These are phyloP conservation scores for Nepenthes alata DNA, from an alignment of 179 eudicot species.

Conservation along the genomic window DNA sequence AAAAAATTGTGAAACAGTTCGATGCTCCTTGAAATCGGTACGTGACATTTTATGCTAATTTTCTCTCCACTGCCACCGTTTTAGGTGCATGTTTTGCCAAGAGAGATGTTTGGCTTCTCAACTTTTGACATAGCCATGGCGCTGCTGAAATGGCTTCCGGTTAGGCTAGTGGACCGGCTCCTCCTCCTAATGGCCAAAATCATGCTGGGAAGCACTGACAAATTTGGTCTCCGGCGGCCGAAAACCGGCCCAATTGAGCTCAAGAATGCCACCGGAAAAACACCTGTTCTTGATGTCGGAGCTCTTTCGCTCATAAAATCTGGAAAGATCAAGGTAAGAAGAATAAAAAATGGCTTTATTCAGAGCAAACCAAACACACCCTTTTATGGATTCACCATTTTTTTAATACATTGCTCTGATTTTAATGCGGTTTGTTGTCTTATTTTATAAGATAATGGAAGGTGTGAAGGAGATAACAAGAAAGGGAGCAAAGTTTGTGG, in stretches of 20 bases:
- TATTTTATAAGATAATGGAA: conserved; percentile 39
- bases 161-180: conserved; percentile 62
- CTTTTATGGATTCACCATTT: not conserved
- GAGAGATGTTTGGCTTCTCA: conserved; percentile 84
- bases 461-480: conserved; percentile 71
- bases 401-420: not conserved
- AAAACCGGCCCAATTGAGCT: conserved; percentile 86
- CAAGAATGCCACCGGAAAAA: conserved; percentile 77
- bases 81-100: conserved; percentile 85
- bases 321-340: conserved; percentile 68
- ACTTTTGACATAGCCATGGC: conserved; percentile 77
- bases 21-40: not conserved
- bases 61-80: not conserved
- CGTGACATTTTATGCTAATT: not conserved
- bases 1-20: not conserved
- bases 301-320: conserved; percentile 59
- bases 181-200: conserved; percentile 52
- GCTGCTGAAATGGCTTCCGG: conserved; percentile 72
- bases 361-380: no score
- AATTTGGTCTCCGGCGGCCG: conserved; percentile 59
- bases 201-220: conserved; percentile 57
- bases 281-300: conserved; percentile 86
- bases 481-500: conserved; percentile 64
- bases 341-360: no score
- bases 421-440: not conserved